Evolutionary conservation across 192 early-diverging fungal genomes (phyloP).

Genomic region (Pecoramyces ruminantium): DNA sequence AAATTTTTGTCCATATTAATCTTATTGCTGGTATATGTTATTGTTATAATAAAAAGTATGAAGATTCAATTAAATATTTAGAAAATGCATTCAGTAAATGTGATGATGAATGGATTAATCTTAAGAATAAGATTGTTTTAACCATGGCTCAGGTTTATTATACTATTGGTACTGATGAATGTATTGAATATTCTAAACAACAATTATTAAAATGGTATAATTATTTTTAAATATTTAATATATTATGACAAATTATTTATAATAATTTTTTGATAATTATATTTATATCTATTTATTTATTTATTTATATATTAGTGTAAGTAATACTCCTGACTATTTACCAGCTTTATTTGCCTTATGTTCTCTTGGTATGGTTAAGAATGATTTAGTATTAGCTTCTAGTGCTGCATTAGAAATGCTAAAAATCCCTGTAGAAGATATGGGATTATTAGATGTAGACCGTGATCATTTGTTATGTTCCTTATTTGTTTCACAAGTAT

Average conservation of each 20-base stretch:
- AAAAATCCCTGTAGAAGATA: neutral
- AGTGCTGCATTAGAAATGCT: neutral
- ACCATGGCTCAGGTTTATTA: neutral
- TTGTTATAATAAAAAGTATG: neutral
- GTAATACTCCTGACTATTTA: neutral
- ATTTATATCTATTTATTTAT: too few relatives aligned
- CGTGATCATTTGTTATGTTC: neutral
- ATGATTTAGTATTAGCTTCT: neutral
- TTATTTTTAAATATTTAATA: too few relatives aligned
- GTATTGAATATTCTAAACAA: neutral
- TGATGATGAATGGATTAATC: neutral
- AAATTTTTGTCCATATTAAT: neutral
- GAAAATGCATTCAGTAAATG: neutral
- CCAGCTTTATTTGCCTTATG: neutral
- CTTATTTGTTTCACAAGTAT: neutral
- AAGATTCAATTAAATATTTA: neutral
- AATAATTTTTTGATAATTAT: too few relatives aligned
- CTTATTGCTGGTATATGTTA: neutral
- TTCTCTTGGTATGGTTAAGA: neutral
- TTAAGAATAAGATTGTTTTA: neutral
- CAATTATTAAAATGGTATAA: neutral
- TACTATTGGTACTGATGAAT: neutral
- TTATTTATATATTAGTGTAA: neutral
- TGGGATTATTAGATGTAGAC: neutral
- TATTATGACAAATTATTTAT: too few relatives aligned